Evolutionary conservation across 2,329 filamentous ascomycete genomes (phyloP), one percentile per base, ranked within the genome.

Genomic region (Epichloe typhina): DNA sequence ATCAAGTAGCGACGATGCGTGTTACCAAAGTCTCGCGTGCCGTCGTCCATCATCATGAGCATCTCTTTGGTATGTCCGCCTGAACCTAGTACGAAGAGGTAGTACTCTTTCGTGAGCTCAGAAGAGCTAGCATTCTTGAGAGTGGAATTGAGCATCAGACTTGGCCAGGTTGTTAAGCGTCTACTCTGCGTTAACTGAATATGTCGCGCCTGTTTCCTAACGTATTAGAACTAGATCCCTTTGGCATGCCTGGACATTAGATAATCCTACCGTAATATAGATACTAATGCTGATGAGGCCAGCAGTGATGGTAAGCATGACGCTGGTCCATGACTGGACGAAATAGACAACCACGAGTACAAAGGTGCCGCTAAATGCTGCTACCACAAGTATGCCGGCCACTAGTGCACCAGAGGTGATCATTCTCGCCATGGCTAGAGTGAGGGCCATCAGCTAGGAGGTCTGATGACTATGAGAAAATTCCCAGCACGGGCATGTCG

Each of bases 11-110:
- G 91, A 26, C 93, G 79, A 59, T 86, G 83, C 68, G 83, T 68
- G 61, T 66, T 63, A 50, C 64, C 43, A 56, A 72, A 73, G 39
- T 68, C 67, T 52, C 71, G 72, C 61, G 77, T 78, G 57, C 76
- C 77, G 57, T 73, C 71, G 51, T 73, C 72, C 58, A 98, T 79
- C 72, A 96, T 86, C 61, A 84, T 82, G 55, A 95, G 75, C 86
- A 98, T 95, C 68, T 98, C 93, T 46, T 88, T 83, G 0, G 93
- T 96, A 68, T 98, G 93, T 1, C 93, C 93, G 35, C 93, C 93
- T 3, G 87, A 94, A 49, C 93, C 93, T 23, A 97, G 83, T 26
- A 97, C 83, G 55, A 95, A 78, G 35, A 95, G 72, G 50, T 89
- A 72, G 65, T 90, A 77, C 26, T 69, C 68, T 3, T 42, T 26